Base-by-base conservation (phyloP, 169 alveolate species). In the Theileria parva region DNA sequence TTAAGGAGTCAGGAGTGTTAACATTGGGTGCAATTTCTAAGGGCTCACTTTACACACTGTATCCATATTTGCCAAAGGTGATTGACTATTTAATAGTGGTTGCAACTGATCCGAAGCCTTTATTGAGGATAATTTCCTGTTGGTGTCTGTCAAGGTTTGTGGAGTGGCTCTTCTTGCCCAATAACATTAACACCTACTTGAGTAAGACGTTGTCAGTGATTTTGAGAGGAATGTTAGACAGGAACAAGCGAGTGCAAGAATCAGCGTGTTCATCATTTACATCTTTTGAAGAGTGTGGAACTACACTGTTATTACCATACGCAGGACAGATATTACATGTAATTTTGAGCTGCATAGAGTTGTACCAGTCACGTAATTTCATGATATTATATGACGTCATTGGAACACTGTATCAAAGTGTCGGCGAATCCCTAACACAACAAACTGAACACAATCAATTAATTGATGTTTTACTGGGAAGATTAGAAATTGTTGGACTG, bases 241-340 rank as follows among this genome's bases (percentile, higher is more conserved):
- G 94, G 37, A 95, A 94, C 87, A 95, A 95, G 73, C 77, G 97
- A n/a, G 98, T 95, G 27, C 97, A 95, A 80, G 97, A 95, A 85
- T 96, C 97, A 0, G 98, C 98, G 0, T 95, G 98, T 85, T 92
- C 96, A 34, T 95, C 98, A 51, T 87, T 94, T 65, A 97, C 98
- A 17, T 85, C 96, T 30, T 81, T 95, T 55, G 95, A 92, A 27
- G 98, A 95, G 63, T 93, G 84, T 13, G 92, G 95, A 27, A 66
- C 89, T 15, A 83, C 77, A 27, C 89, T 74, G 30, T 83, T 95
- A 21, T 55, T 72, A 57, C 95, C 92, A 13, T 89, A 83, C 70
- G 70, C 93, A 23, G 94, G 91, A 27, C 91, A 78, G 37, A 92
- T 93, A 39, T 75, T 90, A 51, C 79, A 88, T 30, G 83, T 94